A percentile compares a stretch with the other conserved stretches of the same genome.
These are phyloP conservation scores for Phytophthora cryptogea DNA, from an alignment of 352 stramenopile species.

Conservation along the genomic window DNA sequence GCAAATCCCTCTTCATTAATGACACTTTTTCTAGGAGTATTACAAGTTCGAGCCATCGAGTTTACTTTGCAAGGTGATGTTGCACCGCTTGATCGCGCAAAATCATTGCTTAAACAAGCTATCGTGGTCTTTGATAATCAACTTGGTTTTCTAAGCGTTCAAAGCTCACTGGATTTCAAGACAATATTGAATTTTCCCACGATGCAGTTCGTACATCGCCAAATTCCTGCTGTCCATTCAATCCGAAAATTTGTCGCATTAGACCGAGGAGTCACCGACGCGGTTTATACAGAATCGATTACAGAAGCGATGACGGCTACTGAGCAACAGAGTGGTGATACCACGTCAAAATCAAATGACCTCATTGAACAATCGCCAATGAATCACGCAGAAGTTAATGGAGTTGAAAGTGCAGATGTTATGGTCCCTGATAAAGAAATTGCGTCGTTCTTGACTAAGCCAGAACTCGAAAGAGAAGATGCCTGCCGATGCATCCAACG, in stretches of 20 bases:
- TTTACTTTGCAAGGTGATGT: conserved; percentile 46
- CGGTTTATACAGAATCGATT: not conserved
- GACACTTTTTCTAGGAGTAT: conserved; percentile 56
- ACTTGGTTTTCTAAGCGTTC: conserved; percentile 44
- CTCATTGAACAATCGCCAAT: not conserved
- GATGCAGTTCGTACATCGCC: conserved; percentile 36
- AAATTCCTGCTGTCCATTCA: conserved; percentile 3
- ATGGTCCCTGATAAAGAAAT: not conserved
- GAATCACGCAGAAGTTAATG: not conserved
- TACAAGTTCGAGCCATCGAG: conserved; percentile 58
- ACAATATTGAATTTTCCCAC: conserved; percentile 43
- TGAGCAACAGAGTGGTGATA: not conserved
- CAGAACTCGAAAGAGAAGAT: conserved; percentile 19
- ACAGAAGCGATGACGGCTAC: not conserved
- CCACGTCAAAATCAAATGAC: not conserved
- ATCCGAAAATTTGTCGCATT: not conserved
- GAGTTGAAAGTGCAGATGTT: not conserved
- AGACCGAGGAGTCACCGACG: not conserved
- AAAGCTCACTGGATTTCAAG: conserved; percentile 65
- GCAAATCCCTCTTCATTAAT: not conserved
- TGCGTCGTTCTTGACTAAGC: not conserved
- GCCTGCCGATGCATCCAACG: conserved; percentile 32
- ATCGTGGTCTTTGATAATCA: conserved; percentile 69
- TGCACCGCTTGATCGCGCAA: conserved; percentile 25
- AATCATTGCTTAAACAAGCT: conserved; percentile 60